Evolutionary conservation across 202 grass and related monocot species (phyloP).

Genomic region (Setaria viridis): DNA sequence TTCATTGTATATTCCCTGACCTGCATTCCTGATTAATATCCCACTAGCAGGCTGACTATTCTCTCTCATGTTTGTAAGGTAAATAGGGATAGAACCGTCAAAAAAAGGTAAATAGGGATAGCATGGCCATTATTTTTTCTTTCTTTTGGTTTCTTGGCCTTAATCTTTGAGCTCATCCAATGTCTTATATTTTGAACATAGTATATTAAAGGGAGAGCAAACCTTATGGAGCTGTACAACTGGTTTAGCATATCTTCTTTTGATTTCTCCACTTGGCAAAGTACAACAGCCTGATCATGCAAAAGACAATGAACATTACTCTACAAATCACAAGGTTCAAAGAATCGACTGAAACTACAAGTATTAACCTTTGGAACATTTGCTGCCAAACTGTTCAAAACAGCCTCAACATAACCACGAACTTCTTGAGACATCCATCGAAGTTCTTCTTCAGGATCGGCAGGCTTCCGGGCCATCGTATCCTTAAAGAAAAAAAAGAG

Average conservation of each 20-base stretch:
- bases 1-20: not conserved
- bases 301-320: conserved; percentile 29
- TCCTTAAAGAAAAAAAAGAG: conserved; percentile 51
- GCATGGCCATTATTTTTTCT: not conserved
- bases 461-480: conserved; percentile 74
- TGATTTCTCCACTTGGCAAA: conserved; percentile 99
- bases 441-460: conserved; percentile 99
- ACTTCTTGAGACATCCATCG: conserved; percentile 99
- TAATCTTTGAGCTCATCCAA: not conserved
- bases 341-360: conserved; percentile 38
- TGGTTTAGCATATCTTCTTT: conserved; percentile 99
- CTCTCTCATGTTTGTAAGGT: conserved; percentile 10
- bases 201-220: not conserved
- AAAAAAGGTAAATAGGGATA: not conserved
- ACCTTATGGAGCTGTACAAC: conserved; percentile 95
- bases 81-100: not conserved
- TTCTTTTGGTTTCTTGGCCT: not conserved
- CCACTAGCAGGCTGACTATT: not conserved
- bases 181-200: not conserved
- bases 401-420: conserved; percentile 96
- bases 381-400: conserved; percentile 97
- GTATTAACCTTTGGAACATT: conserved; percentile 96
- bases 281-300: conserved; percentile 77
- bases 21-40: conserved; percentile 2
- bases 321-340: conserved; percentile 27